phyloP scores from a whole-genome alignment of 2,329 filamentous ascomycete genomes.

The Fusarium piperis region DNA sequence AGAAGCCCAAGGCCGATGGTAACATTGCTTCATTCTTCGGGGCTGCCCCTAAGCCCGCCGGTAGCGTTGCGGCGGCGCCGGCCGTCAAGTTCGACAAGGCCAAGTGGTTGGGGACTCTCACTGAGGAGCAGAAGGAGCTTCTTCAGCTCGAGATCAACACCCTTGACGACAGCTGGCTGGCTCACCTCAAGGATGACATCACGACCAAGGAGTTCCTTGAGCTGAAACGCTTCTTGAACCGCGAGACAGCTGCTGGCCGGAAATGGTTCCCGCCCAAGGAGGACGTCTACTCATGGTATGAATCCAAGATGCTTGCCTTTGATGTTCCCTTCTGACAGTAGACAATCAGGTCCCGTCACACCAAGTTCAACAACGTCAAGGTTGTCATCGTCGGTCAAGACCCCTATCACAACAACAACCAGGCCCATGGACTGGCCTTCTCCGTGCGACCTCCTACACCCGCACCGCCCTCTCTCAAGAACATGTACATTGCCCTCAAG shows the following conservation, averaged over 20 bases:
- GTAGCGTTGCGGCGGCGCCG: slow-evolving; percentile 46
- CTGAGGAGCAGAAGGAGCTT: slow-evolving; percentile 81
- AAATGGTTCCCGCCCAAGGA: slow-evolving; percentile 88
- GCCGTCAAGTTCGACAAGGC: slow-evolving; percentile 81
- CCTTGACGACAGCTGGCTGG: slow-evolving; percentile 90
- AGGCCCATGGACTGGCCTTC: slow-evolving; percentile 96
- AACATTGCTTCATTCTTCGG: slow-evolving; percentile 93
- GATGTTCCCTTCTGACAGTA: slow-evolving; percentile 20
- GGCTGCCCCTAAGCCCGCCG: slow-evolving; percentile 64
- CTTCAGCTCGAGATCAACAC: slow-evolving; percentile 92
- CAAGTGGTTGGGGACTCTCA: slow-evolving; percentile 86
- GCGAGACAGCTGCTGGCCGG: slow-evolving; percentile 76
- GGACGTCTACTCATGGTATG: slow-evolving; percentile 94
- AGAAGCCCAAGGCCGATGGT: slow-evolving; percentile 78
- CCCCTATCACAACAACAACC: slow-evolving; percentile 94
- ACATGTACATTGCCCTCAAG: slow-evolving; percentile 90
- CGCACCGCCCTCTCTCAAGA: slow-evolving; percentile 88
- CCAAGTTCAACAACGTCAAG: slow-evolving; percentile 87
- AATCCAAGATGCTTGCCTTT: background rate
- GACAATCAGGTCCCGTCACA: slow-evolving; percentile 84
- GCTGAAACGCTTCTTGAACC: slow-evolving; percentile 86
- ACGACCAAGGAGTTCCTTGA: slow-evolving; percentile 82
- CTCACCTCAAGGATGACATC: slow-evolving; percentile 87
- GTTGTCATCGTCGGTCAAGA: slow-evolving; percentile 95
- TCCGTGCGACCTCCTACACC: slow-evolving; percentile 89